Evolutionary conservation across 2,329 filamentous ascomycete species (phyloP).

Genomic region (Fusarium graminum): DNA sequence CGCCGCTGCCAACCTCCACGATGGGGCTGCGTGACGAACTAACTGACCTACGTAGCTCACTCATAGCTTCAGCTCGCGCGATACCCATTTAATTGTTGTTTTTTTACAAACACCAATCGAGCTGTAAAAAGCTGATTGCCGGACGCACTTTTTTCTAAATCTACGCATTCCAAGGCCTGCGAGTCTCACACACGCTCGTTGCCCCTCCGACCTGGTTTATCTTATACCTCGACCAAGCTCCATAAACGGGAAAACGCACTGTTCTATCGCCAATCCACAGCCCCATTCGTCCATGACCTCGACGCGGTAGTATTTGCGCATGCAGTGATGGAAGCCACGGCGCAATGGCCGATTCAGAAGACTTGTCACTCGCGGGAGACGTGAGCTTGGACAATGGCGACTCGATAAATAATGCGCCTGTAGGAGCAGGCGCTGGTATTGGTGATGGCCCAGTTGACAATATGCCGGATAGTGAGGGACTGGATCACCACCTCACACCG

Average conservation of each 20-base stretch:
- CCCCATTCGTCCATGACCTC: slow-evolving; percentile 41
- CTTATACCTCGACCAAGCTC: slow-evolving; percentile 42
- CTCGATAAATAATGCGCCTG: slow-evolving; percentile 50
- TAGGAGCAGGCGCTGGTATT: slow-evolving; percentile 36
- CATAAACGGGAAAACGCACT: slow-evolving; percentile 31
- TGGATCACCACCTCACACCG: slow-evolving; percentile 38
- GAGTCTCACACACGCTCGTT: slow-evolving; percentile 22
- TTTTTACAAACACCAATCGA: slow-evolving; percentile 10
- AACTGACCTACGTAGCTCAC: slow-evolving; percentile 46
- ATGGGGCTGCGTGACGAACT: slow-evolving; percentile 45
- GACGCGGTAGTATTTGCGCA: slow-evolving; percentile 47
- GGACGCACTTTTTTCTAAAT: not conserved
- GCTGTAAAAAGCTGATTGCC: not conserved
- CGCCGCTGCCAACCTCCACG: slow-evolving; percentile 43
- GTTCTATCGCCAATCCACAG: slow-evolving; percentile 40
- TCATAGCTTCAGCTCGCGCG: slow-evolving; percentile 44
- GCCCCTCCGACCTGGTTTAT: slow-evolving; percentile 33
- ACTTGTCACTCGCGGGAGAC: slow-evolving; percentile 58
- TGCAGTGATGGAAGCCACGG: slow-evolving; percentile 57
- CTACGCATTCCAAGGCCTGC: slow-evolving; percentile 9
- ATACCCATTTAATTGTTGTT: slow-evolving; percentile 24
- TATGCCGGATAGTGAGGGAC: slow-evolving; percentile 18
- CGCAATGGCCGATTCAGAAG: slow-evolving; percentile 64
- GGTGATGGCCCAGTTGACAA: slow-evolving; percentile 39
- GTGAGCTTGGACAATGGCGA: slow-evolving; percentile 59